phyloP scores from a whole-genome alignment of 139 green algal genomes.

The Chlorella sp. region DNA sequence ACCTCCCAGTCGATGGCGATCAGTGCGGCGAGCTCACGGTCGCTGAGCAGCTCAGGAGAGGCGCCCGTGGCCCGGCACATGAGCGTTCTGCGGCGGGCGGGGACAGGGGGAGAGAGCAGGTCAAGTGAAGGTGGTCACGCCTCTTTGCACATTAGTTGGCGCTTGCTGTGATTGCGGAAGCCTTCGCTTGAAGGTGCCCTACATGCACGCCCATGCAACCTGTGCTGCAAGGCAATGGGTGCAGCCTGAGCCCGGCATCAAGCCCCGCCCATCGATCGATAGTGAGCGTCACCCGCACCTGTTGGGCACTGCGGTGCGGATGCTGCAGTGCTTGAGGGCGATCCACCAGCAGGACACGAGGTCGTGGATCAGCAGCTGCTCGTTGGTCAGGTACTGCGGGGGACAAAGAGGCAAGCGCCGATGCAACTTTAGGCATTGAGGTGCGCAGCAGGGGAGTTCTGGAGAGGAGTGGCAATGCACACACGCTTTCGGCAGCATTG shows the following conservation, averaged over 20 bases:
- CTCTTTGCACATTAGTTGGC: too few relatives aligned
- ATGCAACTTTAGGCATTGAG: too few relatives aligned
- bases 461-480: too few relatives aligned
- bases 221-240: too few relatives aligned
- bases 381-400: constrained; percentile 14
- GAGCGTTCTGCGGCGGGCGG: constrained; percentile 23
- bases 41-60: constrained; percentile 14
- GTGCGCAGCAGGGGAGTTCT: too few relatives aligned
- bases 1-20: constrained; percentile 50
- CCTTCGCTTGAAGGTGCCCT: not conserved
- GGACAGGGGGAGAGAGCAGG: not conserved
- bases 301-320: constrained; percentile 54
- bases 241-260: too few relatives aligned
- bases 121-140: too few relatives aligned
- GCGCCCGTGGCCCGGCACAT: constrained; percentile 43
- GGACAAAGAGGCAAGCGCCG: not conserved
- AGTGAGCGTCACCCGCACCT: not conserved
- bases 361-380: constrained; percentile 44
- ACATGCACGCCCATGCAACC: not conserved
- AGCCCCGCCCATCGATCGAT: too few relatives aligned
- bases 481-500: too few relatives aligned
- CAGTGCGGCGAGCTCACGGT: constrained; percentile 41
- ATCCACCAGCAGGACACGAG: constrained; percentile 53
- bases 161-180: too few relatives aligned
- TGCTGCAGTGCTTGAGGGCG: constrained; percentile 48